These are phyloP conservation scores for Pichia ethanolica DNA, from an alignment of 805 yeast species.

Conservation along the genomic window DNA sequence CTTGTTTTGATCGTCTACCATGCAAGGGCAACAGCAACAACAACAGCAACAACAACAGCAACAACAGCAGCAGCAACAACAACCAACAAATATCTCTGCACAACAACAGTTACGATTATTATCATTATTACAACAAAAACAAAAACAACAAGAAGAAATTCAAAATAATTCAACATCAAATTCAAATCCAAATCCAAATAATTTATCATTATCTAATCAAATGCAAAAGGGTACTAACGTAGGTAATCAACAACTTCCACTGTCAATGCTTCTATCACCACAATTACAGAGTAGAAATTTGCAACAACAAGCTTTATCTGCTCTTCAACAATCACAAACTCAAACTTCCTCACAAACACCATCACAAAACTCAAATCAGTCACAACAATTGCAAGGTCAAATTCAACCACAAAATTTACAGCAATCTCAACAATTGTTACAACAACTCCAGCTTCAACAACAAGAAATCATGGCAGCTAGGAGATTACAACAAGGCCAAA, in stretches of 20 bases:
- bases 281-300: constrained; percentile 26
- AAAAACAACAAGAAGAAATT: constrained; percentile 13
- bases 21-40: constrained; percentile 10
- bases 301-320: constrained; percentile 24
- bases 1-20: not conserved
- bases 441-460: constrained; percentile 17
- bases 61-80: constrained; percentile 13
- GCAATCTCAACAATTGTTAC: constrained; percentile 16
- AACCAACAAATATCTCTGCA: not conserved
- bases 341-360: too few relatives aligned
- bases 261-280: constrained; percentile 30
- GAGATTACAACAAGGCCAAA: not conserved
- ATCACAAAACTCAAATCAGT: not conserved
- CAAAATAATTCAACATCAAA: not conserved
- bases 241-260: constrained; percentile 17
- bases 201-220: not conserved
- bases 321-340: constrained; percentile 16
- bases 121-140: constrained; percentile 21
- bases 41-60: constrained; percentile 17
- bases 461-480: constrained; percentile 1
- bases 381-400: constrained; percentile 9
- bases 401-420: constrained; percentile 13
- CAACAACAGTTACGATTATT: constrained; percentile 20
- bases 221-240: constrained; percentile 13
- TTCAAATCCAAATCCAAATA: not conserved